Evolutionary conservation across 371 early-diverging fungal genomes (phyloP).

Genomic region (Basidiobolus meristosporus): DNA sequence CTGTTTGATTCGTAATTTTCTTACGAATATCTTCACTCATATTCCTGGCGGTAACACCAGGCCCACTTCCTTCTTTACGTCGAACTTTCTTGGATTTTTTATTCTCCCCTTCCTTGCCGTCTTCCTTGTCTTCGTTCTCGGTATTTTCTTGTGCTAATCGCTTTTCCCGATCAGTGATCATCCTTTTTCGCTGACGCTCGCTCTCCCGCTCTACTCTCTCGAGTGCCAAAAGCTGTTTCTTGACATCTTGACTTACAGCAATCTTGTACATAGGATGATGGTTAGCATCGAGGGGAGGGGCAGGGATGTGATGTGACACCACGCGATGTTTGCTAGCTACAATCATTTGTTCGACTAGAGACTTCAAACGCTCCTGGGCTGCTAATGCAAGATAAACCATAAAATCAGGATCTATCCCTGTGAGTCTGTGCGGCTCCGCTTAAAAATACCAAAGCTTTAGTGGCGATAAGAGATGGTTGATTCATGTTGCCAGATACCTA

Average conservation of each 20-base stretch:
- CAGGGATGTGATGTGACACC: slow-evolving; percentile 35
- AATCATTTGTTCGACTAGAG: slow-evolving; percentile 43
- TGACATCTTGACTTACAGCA: slow-evolving; percentile 37
- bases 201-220: slow-evolving; percentile 53
- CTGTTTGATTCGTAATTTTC: too few relatives aligned
- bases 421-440: neutral
- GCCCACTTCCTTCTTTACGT: too few relatives aligned
- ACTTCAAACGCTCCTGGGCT: slow-evolving; percentile 38
- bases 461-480: too few relatives aligned
- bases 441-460: too few relatives aligned
- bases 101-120: too few relatives aligned
- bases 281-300: slow-evolving; percentile 30
- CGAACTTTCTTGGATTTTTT: too few relatives aligned
- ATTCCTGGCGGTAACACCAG: too few relatives aligned
- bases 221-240: slow-evolving; percentile 43
- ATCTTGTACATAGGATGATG: slow-evolving; percentile 46
- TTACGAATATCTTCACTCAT: too few relatives aligned
- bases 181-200: slow-evolving; percentile 25
- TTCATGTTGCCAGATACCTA: too few relatives aligned
- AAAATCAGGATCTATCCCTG: slow-evolving; percentile 22
- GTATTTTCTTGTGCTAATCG: too few relatives aligned
- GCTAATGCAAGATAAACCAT: slow-evolving; percentile 47
- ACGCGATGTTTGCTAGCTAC: slow-evolving; percentile 49
- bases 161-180: too few relatives aligned
- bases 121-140: too few relatives aligned